A percentile compares a stretch with the other conserved stretches of the same genome.
These are phyloP conservation scores for Solanum virginianum DNA, from an alignment of 257 asterid species.

Conservation along the genomic window DNA sequence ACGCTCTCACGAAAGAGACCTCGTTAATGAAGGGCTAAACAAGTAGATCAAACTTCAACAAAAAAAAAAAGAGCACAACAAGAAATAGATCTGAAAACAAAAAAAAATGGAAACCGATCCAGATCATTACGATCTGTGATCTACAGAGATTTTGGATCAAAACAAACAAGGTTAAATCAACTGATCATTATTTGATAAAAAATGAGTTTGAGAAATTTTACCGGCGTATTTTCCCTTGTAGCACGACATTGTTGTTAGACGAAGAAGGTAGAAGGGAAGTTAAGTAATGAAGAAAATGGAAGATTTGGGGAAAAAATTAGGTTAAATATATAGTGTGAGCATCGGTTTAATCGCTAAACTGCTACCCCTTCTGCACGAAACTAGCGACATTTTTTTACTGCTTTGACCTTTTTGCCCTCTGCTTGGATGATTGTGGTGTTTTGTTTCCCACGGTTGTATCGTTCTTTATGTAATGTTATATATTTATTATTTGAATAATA, in stretches of 20 bases:
- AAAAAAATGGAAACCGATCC: background rate
- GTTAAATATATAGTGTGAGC: background rate
- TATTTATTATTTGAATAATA: no score
- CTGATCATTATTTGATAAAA: background rate
- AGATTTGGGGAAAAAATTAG: background rate
- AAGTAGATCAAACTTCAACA: background rate
- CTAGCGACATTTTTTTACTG: background rate
- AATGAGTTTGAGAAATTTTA: background rate
- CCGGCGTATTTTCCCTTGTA: conserved; percentile 86
- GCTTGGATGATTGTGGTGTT: no score
- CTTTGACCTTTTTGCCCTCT: background rate
- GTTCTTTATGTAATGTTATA: no score
- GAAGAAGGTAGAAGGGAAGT: background rate
- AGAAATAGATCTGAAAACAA: background rate
- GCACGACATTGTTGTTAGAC: conserved; percentile 43
- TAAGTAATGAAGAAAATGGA: background rate
- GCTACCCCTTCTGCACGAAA: conserved; percentile 48
- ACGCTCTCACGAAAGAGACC: background rate
- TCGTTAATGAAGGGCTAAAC: background rate
- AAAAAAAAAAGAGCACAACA: background rate
- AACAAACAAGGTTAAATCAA: background rate
- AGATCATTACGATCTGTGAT: background rate
- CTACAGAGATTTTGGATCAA: background rate
- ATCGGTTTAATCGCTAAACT: conserved; percentile 25
- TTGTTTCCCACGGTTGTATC: no score